Evolutionary conservation across 306 rosid species (phyloP), one percentile per base, ranked within the genome.

Genomic region (Inga laurina): DNA sequence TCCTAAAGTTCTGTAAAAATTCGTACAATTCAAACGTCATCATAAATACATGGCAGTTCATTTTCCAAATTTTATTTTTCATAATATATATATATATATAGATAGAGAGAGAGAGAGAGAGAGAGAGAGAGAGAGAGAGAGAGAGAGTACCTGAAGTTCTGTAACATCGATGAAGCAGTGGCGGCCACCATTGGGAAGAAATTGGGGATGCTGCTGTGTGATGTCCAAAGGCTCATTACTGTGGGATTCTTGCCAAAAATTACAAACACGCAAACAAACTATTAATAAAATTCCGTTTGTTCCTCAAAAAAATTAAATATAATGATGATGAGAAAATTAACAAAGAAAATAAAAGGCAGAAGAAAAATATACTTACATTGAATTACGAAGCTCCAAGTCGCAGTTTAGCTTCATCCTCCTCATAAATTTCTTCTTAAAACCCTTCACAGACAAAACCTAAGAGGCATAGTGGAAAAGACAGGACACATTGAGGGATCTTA

Each of bases 351-450:
- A 3, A 32, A 30, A 0, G 34, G 18, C 70, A 13, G 3, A 11
- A 24, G 4, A 4, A 27, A 14, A 64, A 30, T 14, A 65, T 37
- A 24, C 80, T 86, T 83, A 83, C 87, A 76, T 80, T 80, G 89
- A 81, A 76, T 65, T 14, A 22, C 48, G 77, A 79, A 66, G 81
- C 35, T 62, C 52, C 48, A 79, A 70, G 5, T 39, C 24, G 35
- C 87, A 83, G 49, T 86, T 83, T 65, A 75, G 43, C 75, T 83
- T 83, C 85, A 86, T 86, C 0, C 8, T 11, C 8, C 13, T 57
- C 64, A n/a, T 1, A 22, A 56, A 59, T 22, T 59, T 21, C 5
- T 7, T n/a, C 22, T 54, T 54, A 70, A 70, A 74, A 46, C 19
- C 78, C 3, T 24, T 0, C n/a, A 75, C 21, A 32, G 2, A 0